phyloP scores from a whole-genome alignment of 306 rosid genomes.

The Adenanthera pavonina region DNA sequence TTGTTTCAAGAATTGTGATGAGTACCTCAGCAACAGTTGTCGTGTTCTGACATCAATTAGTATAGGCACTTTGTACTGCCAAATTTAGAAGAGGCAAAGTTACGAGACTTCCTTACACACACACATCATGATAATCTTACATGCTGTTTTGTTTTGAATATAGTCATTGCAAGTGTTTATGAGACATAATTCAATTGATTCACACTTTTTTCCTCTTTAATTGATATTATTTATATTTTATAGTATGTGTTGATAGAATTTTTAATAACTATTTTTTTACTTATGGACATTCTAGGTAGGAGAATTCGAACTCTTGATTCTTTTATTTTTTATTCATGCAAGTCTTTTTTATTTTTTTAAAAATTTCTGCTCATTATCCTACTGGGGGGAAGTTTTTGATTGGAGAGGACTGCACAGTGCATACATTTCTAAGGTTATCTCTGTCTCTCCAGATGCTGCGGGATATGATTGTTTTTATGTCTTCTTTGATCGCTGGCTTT shows the following conservation, averaged over 20 bases:
- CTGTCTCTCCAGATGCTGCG: neutral
- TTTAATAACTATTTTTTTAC: neutral
- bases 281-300: neutral
- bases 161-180: too few species aligned
- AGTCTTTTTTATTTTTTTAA: neutral
- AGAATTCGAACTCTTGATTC: neutral
- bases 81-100: neutral
- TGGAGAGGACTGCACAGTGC: neutral
- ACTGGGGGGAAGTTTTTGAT: neutral
- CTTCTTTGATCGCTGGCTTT: neutral
- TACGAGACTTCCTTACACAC: too few species aligned
- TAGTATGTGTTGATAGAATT: neutral
- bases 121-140: neutral
- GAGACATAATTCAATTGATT: neutral
- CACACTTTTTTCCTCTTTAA: neutral
- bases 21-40: neutral
- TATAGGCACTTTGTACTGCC: neutral
- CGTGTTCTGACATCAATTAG: neutral
- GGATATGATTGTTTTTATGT: too few species aligned
- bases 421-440: neutral
- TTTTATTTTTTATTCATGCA: neutral
- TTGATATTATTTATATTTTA: neutral
- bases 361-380: neutral
- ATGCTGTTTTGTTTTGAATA: neutral
- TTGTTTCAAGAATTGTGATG: neutral